These are phyloP conservation scores for Pythium phragmitis DNA, from an alignment of 352 stramenopile genomes.

Conservation along the genomic window DNA sequence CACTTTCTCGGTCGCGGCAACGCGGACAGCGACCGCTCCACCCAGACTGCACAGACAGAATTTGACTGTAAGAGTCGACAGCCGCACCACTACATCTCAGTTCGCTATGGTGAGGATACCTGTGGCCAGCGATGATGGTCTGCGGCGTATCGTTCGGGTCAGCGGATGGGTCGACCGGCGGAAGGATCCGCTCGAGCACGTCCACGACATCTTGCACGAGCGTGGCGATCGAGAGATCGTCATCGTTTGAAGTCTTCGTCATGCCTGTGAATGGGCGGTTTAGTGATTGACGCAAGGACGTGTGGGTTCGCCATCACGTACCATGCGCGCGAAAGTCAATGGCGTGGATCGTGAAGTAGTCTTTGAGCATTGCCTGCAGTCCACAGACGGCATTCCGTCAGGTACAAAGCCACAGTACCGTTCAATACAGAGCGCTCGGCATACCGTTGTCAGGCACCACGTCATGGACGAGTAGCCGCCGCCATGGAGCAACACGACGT, in stretches of 20 bases:
- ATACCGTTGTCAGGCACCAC: constrained; percentile 77
- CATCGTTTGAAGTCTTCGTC: constrained; percentile 57
- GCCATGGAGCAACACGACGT: constrained; percentile 83
- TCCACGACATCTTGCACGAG: constrained; percentile 70
- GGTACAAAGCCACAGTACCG: not conserved
- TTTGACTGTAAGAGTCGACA: not conserved
- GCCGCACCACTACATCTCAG: not conserved
- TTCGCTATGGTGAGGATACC: constrained; percentile 31
- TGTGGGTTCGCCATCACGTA: constrained; percentile 12
- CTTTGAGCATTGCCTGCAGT: constrained; percentile 65
- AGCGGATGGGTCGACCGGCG: constrained; percentile 23
- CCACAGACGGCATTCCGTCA: not conserved
- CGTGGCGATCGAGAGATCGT: constrained; percentile 69
- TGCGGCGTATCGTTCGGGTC: constrained; percentile 39
- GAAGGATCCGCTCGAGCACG: constrained; percentile 56
- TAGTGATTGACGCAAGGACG: not conserved
- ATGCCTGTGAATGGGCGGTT: constrained; percentile 27
- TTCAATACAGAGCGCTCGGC: not conserved
- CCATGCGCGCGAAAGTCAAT: constrained; percentile 86
- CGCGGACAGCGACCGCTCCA: constrained; percentile 76
- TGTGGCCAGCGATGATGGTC: constrained; percentile 80
- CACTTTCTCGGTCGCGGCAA: constrained; percentile 57
- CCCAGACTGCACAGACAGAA: constrained; percentile 54
- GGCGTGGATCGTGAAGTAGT: constrained; percentile 73
- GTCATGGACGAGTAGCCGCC: constrained; percentile 87